Evolutionary conservation across 768 basidiomycete genomes (phyloP), one percentile per base, ranked within the genome.

Genomic region (Russula olivacea): DNA sequence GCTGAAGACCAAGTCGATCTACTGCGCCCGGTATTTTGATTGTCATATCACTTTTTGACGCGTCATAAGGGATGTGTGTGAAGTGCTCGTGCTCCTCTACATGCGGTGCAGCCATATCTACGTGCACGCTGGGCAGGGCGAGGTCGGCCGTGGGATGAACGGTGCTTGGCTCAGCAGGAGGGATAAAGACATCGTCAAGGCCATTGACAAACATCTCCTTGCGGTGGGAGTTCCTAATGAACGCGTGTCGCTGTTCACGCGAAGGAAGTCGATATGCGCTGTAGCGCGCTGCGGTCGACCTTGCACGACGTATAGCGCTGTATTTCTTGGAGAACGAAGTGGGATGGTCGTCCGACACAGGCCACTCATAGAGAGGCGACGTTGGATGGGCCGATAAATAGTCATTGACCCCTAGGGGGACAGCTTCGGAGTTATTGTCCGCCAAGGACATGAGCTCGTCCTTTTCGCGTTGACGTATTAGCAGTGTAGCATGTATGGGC

Each of bases 21-120:
- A 64, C 40, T 2, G 48, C 53, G 58, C 58, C 8, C 7, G 63
- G 63, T 54, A 64, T 59, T 21, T 34, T 59, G 38, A 59, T 55
- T 12, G 45, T 59, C 53, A 64, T 21, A 9, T 53, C 21, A 41
- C 21, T 49, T 21, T 25, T 50, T 30, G 21, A 25, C 10, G 41
- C 19, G 19, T 45, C 30, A 8, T 45, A 2, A 19, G 43, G 8
- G 10, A 40, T 40, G 15, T 14, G 14, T 11, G 48, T 28, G 2
- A 47, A 43, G 5, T 14, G 34, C 17, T 5, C 21, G 8, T 17
- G 32, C 12, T 10, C 21, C 6, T 57, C 41, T 25, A 17, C 14
- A 12, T 17, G n/a, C 10, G 10, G 11, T 30, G 32, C 8, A 45
- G 40, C 4, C 12, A 2, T 49, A 23, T 52, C 32, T n/a, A 6